Base-by-base conservation (phyloP, 129 eudicot species). In the Flaveria ramosissima region DNA sequence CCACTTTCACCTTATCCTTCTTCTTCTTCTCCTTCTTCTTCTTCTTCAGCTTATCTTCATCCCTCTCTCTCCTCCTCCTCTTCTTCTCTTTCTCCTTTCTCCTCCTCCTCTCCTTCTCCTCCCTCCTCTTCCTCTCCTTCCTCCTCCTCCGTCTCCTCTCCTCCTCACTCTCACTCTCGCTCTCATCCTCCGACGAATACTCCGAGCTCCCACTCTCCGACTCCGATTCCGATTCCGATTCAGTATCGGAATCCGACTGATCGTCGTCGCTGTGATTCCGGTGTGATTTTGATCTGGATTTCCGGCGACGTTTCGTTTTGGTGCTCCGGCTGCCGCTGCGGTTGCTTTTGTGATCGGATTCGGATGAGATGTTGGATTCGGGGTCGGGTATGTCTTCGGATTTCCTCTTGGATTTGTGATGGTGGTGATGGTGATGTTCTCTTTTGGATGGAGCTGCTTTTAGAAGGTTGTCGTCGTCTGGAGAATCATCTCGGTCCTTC, bases 191-290 rank as follows among this genome's bases (percentile, higher is more conserved):
- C 32, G 84, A 71, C 2, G 89, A 85, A 72, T 76, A 70, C 57
- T 85, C 90, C 75, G 90, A 86, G 46, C 88, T 81, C 43, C 69
- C 87, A 20, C 90, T 85, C 72, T 83, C 95, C 36, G 93, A 85
- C 2, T 81, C 91, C 23, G 93, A 90, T 2, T 86, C 78, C 10
- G 90, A 85, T 2, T 82, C 87, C 5, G 84, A 80, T 2, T 86
- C 82, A 19, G 90, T 76, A 14, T 71, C 84, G 8, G 87, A 75
- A 10, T 75, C 70, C 9, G 84, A 77, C 17, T 72, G 65, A 16
- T 67, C 84, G 26, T 81, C 78, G 65, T 36, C 7, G 41, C 41
- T 36, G 41, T 36, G 7, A 36, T 36, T 36, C 41, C 81, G 69
- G 81, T 77, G 79, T 15, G 87, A 78, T 61, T 81, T 77, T 3